These are phyloP conservation scores for Arctostaphylos glauca DNA, from an alignment of 148 eudicot genomes.

Conservation along the genomic window DNA sequence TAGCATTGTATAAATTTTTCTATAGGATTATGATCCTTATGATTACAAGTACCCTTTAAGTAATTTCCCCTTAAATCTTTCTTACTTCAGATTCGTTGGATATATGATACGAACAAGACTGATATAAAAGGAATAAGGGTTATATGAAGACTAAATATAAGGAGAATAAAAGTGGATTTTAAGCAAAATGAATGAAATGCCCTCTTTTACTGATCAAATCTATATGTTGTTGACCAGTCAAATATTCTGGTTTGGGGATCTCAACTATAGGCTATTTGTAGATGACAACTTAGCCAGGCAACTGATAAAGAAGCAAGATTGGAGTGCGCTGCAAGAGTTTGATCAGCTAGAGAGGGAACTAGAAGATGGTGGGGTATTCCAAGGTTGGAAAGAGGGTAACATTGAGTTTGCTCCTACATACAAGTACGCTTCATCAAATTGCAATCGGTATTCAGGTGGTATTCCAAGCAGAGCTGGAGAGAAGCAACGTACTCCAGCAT, in stretches of 20 bases:
- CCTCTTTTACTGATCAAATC: neutral
- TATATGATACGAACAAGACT: too few relatives aligned
- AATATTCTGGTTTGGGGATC: constrained; percentile 77
- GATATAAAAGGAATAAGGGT: too few relatives aligned
- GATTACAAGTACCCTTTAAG: too few relatives aligned
- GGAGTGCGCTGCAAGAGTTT: constrained; percentile 47
- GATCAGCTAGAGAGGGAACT: constrained; percentile 57
- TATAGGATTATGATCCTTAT: too few relatives aligned
- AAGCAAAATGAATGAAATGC: neutral
- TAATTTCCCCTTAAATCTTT: too few relatives aligned
- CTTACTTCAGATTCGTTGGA: too few relatives aligned
- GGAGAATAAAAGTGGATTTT: neutral
- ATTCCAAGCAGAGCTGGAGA: constrained; percentile 49
- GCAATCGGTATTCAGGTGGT: constrained; percentile 53
- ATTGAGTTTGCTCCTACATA: constrained; percentile 64
- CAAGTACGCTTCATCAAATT: constrained; percentile 52
- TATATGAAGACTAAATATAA: neutral
- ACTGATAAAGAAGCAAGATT: constrained; percentile 43
- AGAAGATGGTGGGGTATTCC: constrained; percentile 54
- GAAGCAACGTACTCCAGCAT: constrained; percentile 69
- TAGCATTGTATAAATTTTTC: too few relatives aligned
- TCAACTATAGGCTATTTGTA: constrained; percentile 52
- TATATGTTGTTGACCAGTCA: constrained; percentile 39
- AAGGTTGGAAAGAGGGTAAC: constrained; percentile 65
- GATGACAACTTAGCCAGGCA: constrained; percentile 54